A percentile compares a stretch with the other conserved stretches of the same genome.
Evolutionary conservation across 2,329 filamentous ascomycete species (phyloP).

Genomic region (Chaetomiaceae sp.): DNA sequence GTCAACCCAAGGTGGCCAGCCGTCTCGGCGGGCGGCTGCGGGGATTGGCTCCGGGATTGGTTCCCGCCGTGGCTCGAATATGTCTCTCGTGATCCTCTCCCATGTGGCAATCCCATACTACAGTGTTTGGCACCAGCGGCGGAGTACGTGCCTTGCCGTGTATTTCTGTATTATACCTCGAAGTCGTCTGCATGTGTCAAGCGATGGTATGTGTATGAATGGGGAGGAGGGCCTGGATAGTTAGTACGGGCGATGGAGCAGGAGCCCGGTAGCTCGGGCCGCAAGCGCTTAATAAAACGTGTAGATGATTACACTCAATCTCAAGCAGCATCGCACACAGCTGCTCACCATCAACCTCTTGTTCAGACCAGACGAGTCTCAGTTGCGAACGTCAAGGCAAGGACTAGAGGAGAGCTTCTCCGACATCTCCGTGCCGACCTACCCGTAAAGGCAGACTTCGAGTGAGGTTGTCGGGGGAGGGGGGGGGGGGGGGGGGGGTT

Average conservation of each 20-base stretch:
- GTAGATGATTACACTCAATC: background rate
- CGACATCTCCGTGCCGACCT: background rate
- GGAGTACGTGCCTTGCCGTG: background rate
- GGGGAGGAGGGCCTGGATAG: no score
- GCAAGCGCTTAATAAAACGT: no score
- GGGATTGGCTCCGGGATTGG: slow-evolving; percentile 3
- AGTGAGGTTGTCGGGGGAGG: no score
- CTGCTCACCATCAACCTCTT: no score
- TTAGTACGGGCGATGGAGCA: no score
- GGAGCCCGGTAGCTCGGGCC: no score
- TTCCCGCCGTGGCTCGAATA: background rate
- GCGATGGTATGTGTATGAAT: no score
- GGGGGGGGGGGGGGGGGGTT: no score
- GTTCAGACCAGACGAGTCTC: no score
- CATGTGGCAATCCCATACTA: background rate
- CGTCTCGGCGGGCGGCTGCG: slow-evolving; percentile 13
- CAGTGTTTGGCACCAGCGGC: background rate
- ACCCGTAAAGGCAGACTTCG: no score
- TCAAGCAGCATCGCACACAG: background rate
- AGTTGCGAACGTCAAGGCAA: background rate
- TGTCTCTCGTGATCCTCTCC: background rate
- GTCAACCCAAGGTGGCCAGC: slow-evolving; percentile 1
- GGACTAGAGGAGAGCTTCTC: background rate
- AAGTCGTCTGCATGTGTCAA: no score
- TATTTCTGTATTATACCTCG: background rate